Percentiles rank a stretch among this genome's conserved stretches.
These are phyloP conservation scores for Lodderomyces parapsilosis DNA, from an alignment of 1,139 yeast species.

Conservation along the genomic window DNA sequence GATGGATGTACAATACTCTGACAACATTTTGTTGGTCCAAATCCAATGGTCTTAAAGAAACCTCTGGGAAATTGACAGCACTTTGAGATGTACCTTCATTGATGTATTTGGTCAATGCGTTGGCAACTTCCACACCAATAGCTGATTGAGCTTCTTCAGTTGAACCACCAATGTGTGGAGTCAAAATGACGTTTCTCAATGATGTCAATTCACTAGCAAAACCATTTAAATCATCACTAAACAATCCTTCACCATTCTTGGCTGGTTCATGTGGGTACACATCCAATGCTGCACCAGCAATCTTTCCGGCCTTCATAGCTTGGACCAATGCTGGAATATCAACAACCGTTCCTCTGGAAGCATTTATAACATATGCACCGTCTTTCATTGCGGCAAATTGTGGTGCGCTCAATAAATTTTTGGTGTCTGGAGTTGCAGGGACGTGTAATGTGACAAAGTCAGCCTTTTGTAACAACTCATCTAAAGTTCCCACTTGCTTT, in stretches of 20 bases:
- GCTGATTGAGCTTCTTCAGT: conserved; percentile 99
- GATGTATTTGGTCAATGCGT: conserved; percentile 83
- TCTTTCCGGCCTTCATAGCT: conserved; percentile 89
- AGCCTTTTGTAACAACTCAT: conserved; percentile 75
- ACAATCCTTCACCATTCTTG: conserved; percentile 85
- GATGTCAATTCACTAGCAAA: conserved; percentile 85
- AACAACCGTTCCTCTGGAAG: conserved; percentile 96
- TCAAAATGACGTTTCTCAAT: conserved; percentile 83
- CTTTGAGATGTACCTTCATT: conserved; percentile 97
- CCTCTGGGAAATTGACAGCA: conserved; percentile 99
- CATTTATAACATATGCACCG: conserved; percentile 91
- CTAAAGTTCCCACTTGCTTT: conserved; percentile 81
- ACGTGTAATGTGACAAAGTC: conserved; percentile 94
- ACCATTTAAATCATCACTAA: conserved; percentile 66
- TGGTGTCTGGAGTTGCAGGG: conserved; percentile 92
- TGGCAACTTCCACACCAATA: conserved; percentile 92
- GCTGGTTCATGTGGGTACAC: conserved; percentile 98
- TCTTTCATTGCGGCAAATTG: conserved; percentile 96
- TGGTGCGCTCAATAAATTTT: conserved; percentile 82
- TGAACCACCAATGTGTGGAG: conserved; percentile 99
- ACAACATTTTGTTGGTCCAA: conserved; percentile 86
- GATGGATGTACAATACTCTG: conserved; percentile 94
- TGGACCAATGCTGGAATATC: conserved; percentile 91
- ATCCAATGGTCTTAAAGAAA: conserved; percentile 82
- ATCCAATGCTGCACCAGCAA: conserved; percentile 97